phyloP scores from a whole-genome alignment of 768 basidiomycete genomes.

The Macrolepiota fuliginosa region DNA sequence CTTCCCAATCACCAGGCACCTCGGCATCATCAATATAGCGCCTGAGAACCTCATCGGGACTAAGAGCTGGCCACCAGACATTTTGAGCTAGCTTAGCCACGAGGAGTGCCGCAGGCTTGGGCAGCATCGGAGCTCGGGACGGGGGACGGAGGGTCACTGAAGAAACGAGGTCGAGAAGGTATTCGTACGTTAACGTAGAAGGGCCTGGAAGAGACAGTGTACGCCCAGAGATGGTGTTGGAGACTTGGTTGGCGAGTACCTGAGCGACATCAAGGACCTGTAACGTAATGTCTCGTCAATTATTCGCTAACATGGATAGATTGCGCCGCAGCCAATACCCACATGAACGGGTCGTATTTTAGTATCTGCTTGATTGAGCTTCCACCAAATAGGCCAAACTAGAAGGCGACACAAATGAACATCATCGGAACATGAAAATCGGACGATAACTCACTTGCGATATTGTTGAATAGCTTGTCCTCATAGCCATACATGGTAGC shows the following conservation, averaged over 20 bases:
- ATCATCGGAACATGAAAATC: conserved; percentile 3
- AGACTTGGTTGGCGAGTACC: conserved; percentile 77
- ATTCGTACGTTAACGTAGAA: conserved; percentile 78
- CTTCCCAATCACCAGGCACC: conserved; percentile 77
- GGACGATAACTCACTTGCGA: conserved; percentile 63
- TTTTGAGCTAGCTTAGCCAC: conserved; percentile 62
- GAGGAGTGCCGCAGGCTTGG: conserved; percentile 65
- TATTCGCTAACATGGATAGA: conserved; percentile 16
- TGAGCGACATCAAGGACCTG: conserved; percentile 94
- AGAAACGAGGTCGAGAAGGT: conserved; percentile 74
- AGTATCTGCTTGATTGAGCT: conserved; percentile 85
- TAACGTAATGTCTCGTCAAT: conserved; percentile 6
- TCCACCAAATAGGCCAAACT: conserved; percentile 95
- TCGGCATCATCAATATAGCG: conserved; percentile 83
- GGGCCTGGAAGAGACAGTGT: conserved; percentile 89
- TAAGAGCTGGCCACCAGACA: conserved; percentile 90
- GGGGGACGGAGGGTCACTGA: conserved; percentile 77
- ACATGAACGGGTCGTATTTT: conserved; percentile 91
- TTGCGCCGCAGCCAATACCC: conserved; percentile 29
- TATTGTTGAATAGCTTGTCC: conserved; percentile 90
- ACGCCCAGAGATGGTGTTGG: conserved; percentile 56
- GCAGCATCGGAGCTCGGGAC: conserved; percentile 71
- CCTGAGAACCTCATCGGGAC: conserved; percentile 88
- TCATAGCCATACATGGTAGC: conserved; percentile 89
- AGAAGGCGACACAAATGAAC: conserved; percentile 13